Base-by-base conservation (phyloP, 768 basidiomycete genomes). In the Lyophyllum atratum region DNA sequence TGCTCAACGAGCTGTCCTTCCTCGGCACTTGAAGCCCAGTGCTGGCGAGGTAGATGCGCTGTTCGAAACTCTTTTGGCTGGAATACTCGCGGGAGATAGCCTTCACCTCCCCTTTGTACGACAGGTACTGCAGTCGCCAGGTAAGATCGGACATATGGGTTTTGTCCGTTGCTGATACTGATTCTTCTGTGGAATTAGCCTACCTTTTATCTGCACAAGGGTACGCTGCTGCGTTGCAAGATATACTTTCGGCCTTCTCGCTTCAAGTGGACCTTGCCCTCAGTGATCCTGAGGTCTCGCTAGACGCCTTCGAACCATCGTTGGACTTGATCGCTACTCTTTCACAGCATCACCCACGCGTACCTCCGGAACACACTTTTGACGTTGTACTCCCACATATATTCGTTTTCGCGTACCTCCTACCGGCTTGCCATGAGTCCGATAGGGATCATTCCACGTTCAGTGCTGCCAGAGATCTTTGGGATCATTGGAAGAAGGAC, bases 341-440 rank as follows among this genome's bases (percentile, higher is more conserved):
- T 5, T 65, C 72, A 49, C 47, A 63, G 12, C 44, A 59, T 48
- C 64, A 60, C 12, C 60, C 68, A 50, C 22, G 46, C 33, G 17
- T 45, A 48, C 17, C 64, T 22, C 57, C 61, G 0, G 48, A 59
- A 31, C 52, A 56, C 4, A 26, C 52, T 2, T 50, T 69, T 29
- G 62, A 66, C 17, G 29, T 62, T 1, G 56, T 82, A 29, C 52
- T 84, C 10, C 78, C 79, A 0, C 68, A 77, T 46, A 54, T 85
- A 6, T 85, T 82, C 61, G 59, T 83, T 8, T 74, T 81, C 21
- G 80, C 74, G 1, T 76, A 80, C 63, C 68, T 88, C 28, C 49
- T 84, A 3, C 80, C 85, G 1, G 64, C 63, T 9, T 72, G 71
- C 47, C 61, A 60, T 21, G 50, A 66, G 1, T 55, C 66, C 17